A percentile compares a stretch with the other conserved stretches of the same genome.
Evolutionary conservation across 176 grass and related monocot species (phyloP).

Genomic region (Hordeum vulgare): DNA sequence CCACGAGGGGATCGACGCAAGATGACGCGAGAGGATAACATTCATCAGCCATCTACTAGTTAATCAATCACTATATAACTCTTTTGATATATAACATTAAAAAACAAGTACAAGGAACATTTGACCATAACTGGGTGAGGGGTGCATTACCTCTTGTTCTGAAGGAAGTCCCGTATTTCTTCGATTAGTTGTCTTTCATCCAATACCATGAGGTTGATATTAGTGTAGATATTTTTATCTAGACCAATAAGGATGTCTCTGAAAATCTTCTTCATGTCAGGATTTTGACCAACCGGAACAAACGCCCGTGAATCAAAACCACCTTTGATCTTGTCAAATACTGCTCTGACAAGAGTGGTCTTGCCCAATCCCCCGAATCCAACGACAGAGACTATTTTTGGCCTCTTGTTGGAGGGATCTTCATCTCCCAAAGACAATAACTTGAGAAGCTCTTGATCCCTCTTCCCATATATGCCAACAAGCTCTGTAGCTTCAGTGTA

Average conservation of each 20-base stretch:
- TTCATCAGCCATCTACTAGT: too few relatives aligned
- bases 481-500: too few relatives aligned
- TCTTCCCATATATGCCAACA: too few relatives aligned
- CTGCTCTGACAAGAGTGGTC: background rate
- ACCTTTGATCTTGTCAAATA: background rate
- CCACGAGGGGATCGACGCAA: too few relatives aligned
- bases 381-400: background rate
- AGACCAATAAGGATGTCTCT: background rate
- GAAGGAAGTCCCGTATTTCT: background rate
- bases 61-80: too few relatives aligned
- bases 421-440: too few relatives aligned
- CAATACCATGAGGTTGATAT: accelerated
- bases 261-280: background rate
- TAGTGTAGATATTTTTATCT: background rate
- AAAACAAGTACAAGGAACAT: too few relatives aligned
- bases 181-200: background rate
- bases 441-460: too few relatives aligned
- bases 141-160: background rate
- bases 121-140: too few relatives aligned
- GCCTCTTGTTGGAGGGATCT: too few relatives aligned
- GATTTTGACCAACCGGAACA: background rate
- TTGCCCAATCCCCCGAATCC: conserved; percentile 6
- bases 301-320: background rate
- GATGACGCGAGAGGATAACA: too few relatives aligned
- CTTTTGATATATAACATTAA: too few relatives aligned